Evolutionary conservation across 202 grass and related monocot genomes (phyloP), one percentile per base, ranked within the genome.

Genomic region (Saccharum hybrid): DNA sequence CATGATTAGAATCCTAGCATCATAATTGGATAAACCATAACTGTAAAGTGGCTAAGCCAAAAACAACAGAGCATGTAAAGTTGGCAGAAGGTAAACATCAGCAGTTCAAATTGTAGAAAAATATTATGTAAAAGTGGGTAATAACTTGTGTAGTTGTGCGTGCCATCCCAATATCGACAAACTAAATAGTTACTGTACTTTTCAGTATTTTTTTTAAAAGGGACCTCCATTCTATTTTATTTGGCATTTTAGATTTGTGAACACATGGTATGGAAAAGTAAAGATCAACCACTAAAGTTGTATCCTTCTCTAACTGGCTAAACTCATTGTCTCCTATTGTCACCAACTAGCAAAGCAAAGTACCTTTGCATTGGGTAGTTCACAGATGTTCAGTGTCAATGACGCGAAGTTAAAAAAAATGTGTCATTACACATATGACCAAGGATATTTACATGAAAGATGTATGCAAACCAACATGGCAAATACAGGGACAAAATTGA

Each of bases 1-100:
- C 69, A 80, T 63, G 16, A 31, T 76, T 71, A 87, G 63, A 87
- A 71, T 40, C 3, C 12, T 19, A 40, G 79, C n/a, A 41, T 88
- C 63, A 36, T 10, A 66, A 63, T 22, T 19, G 23, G 28, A 76
- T 19, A 49, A 11, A 3, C 36, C 21, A 81, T 73, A 18, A 46
- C n/a, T 59, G 18, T 6, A 26, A 42, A 48, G 5, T 54, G 39
- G 41, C 21, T 15, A 41, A 21, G 18, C 42, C 10, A 28, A 19
- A 79, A 72, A 73, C 30, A n/a, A 81, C 0, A 7, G 31, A 8
- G 52, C 18, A 21, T 56, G 51, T 52, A 18, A 0, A 52, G 49
- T 52, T 12, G 10, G 56, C 8, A 13, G 49, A 54, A 52, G 68
- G 59, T 37, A 37, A 30, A 75, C 34, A 73, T 51, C 15, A 28